Evolutionary conservation across 2,329 filamentous ascomycete genomes (phyloP).

Genomic region (Trichophyton rubrum): DNA sequence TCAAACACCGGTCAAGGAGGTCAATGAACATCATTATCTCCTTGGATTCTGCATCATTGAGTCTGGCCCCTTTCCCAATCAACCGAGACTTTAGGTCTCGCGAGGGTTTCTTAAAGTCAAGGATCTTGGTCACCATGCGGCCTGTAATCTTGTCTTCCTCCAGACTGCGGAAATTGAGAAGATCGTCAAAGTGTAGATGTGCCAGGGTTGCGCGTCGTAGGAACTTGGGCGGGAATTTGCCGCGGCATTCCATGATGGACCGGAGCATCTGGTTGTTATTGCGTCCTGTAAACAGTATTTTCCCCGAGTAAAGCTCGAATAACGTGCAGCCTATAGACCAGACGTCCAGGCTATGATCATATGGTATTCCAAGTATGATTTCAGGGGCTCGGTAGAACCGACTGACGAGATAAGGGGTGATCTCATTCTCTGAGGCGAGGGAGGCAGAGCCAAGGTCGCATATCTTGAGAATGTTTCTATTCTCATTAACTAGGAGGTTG

Average conservation of each 20-base stretch:
- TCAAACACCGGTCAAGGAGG: conserved; percentile 74
- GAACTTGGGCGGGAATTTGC: conserved; percentile 80
- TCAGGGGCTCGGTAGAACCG: conserved; percentile 96
- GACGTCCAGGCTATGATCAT: conserved; percentile 88
- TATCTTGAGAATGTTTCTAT: conserved; percentile 74
- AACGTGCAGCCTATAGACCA: conserved; percentile 97
- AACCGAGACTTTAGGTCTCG: conserved; percentile 73
- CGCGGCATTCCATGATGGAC: conserved; percentile 89
- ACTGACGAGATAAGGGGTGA: conserved; percentile 90
- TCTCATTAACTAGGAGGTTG: conserved; percentile 87
- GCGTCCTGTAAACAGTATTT: conserved; percentile 87
- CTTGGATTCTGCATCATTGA: conserved; percentile 60
- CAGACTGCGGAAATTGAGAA: conserved; percentile 69
- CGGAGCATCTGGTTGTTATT: conserved; percentile 99
- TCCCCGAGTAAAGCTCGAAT: conserved; percentile 93
- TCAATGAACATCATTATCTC: conserved; percentile 78
- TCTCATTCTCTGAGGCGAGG: conserved; percentile 77
- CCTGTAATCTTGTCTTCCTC: conserved; percentile 80
- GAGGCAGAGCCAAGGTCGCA: conserved; percentile 96
- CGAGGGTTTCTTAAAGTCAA: conserved; percentile 53
- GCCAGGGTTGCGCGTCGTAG: conserved; percentile 70
- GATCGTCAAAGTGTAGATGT: conserved; percentile 68
- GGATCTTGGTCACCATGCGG: conserved; percentile 47
- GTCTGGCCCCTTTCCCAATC: conserved; percentile 55
- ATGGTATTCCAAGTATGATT: conserved; percentile 91